A percentile compares a stretch with the other conserved stretches of the same genome.
Evolutionary conservation across 257 asterid species (phyloP).

Genomic region (Nicotiana knightiana): DNA sequence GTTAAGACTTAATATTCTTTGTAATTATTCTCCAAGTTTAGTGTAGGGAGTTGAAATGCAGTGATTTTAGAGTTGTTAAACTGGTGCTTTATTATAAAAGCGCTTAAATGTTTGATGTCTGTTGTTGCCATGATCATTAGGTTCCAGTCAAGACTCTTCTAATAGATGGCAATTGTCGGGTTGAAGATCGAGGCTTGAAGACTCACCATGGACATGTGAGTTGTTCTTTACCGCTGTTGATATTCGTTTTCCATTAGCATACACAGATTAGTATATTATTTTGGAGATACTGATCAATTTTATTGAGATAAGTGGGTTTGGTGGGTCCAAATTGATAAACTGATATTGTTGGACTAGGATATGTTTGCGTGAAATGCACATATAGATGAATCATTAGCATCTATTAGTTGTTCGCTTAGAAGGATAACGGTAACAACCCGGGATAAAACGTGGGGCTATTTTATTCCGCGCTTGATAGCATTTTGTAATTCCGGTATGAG

Average conservation of each 20-base stretch:
- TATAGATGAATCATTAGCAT: neutral
- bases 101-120: conserved; percentile 1
- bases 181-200: conserved; percentile 86
- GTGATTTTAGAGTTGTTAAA: neutral
- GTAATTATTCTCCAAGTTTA: neutral
- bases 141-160: conserved; percentile 75
- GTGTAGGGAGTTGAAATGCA: neutral
- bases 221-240: conserved; percentile 1
- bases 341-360: neutral
- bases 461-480: too few relatives aligned
- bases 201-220: conserved; percentile 93
- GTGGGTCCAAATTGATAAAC: neutral
- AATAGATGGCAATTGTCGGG: conserved; percentile 85
- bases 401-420: neutral
- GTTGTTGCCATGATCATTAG: conserved; percentile 27
- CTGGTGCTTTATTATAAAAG: neutral
- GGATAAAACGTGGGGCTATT: too few relatives aligned
- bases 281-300: neutral
- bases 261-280: neutral
- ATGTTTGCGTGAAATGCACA: neutral
- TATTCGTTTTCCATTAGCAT: neutral
- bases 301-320: neutral
- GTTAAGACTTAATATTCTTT: neutral
- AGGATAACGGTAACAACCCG: too few relatives aligned
- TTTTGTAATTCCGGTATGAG: too few relatives aligned